Evolutionary conservation across 305 asterid genomes (phyloP), one percentile per base, ranked within the genome.

Genomic region (Solanum hybrid): DNA sequence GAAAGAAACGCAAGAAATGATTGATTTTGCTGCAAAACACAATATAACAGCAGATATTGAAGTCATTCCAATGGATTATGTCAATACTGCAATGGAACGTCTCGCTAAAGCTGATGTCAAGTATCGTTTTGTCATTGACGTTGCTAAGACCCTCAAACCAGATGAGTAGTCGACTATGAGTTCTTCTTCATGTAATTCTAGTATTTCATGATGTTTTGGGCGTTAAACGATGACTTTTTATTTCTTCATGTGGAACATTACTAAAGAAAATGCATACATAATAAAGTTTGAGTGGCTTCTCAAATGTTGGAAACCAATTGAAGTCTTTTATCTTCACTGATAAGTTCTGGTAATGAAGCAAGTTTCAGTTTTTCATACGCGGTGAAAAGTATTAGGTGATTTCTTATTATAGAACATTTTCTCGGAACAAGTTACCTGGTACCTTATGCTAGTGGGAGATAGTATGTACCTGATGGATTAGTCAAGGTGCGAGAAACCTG

Each of bases 1-100:
- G 9, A 90, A 92, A 35, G 93, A 92, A 86, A 92, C 93, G 1
- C 89, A 90, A 89, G 93, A 92, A 73, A 90, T 92, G 91, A 64
- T 90, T 11, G 83, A 90, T 35, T 90, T 89, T 35, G 90, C 92
- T 7, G 92, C 92, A 3, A 6, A 92, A 71, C 89, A 92, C 73
- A 75, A 35, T 42, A 78, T 92, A 31, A 67, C 78, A 34, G 77
- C 93, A 33, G 92, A 90, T 40, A 22, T 92, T 46, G 92, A 90
- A 84, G 89, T 90, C 37, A 26, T 89, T 61, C 61, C 89, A 10
- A 87, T 90, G 51, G 92, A 90, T 74, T 90, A 89, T 37, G 89
- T 90, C 9, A 92, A 92, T 85, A 84, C 89, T 3, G 93, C 93
- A 28, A 42, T 92, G 42, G 93, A 92, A 16, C 92, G 92, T 20